Conservation (phyloP, 75 land plant genomes). For the Larix kaempferi region DNA sequence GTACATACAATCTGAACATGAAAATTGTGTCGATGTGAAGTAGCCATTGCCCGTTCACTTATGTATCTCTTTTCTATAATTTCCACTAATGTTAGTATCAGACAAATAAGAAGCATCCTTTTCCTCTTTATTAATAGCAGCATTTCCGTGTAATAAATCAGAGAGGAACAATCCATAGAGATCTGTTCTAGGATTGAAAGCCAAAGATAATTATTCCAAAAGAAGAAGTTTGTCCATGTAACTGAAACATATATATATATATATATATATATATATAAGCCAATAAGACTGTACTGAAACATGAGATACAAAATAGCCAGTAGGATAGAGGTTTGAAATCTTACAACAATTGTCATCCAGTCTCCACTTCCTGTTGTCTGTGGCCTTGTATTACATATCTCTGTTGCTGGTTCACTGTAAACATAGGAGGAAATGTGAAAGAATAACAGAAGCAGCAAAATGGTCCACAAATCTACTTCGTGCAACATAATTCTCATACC, state of each 20-base stretch:
- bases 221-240: not conserved
- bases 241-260: too few relatives aligned
- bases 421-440: conserved; percentile 4
- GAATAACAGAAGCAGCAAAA: not conserved
- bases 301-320: not conserved
- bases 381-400: conserved; percentile 56
- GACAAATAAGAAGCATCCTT: too few relatives aligned
- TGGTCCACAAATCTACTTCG: not conserved
- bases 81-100: too few relatives aligned
- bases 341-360: conserved; percentile 83
- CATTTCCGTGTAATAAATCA: not conserved
- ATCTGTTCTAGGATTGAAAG: not conserved
- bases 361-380: conserved; percentile 60
- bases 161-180: not conserved
- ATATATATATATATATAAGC: not conserved
- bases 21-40: too few relatives aligned
- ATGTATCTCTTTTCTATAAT: too few relatives aligned
- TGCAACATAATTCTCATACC: not conserved
- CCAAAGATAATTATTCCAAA: not conserved
- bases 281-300: not conserved
- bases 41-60: too few relatives aligned
- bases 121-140: not conserved
- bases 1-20: too few relatives aligned
- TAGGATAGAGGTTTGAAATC: not conserved
- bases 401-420: conserved; percentile 78